Conservation (phyloP, 1,284 basidiomycete species). For the Boletus albobrunnescens region DNA sequence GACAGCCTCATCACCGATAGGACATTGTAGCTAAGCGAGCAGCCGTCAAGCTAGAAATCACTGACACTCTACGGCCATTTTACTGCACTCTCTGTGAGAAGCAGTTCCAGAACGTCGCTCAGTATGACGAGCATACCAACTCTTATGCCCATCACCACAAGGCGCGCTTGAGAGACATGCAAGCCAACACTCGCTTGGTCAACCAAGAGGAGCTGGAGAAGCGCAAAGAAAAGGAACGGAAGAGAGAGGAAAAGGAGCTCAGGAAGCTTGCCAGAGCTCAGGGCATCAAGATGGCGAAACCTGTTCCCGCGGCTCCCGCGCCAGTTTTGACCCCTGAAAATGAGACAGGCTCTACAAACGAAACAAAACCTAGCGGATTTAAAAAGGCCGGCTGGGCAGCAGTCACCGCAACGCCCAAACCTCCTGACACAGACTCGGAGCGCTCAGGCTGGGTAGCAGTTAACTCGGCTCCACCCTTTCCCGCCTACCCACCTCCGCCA, state of each 20-base stretch:
- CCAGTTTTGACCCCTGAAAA: constrained; percentile 23
- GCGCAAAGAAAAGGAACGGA: constrained; percentile 77
- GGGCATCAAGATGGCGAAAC: constrained; percentile 66
- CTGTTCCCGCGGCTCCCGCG: constrained; percentile 25
- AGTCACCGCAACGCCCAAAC: constrained; percentile 28
- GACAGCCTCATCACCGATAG: constrained; percentile 36
- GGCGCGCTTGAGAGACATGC: constrained; percentile 73
- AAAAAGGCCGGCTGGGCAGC: constrained; percentile 62
- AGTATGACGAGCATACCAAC: constrained; percentile 82
- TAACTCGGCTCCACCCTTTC: constrained; percentile 17
- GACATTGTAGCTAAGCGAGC: constrained; percentile 61
- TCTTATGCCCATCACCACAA: constrained; percentile 82
- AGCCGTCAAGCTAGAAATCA: constrained; percentile 64
- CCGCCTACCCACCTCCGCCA: constrained; percentile 22
- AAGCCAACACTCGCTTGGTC: constrained; percentile 56
- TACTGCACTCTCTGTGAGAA: constrained; percentile 80
- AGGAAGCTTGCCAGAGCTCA: constrained; percentile 74
- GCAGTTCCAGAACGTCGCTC: constrained; percentile 76
- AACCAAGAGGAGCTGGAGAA: constrained; percentile 62
- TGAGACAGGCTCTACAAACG: constrained; percentile 25
- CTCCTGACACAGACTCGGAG: constrained; percentile 12
- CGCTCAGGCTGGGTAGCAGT: constrained; percentile 15
- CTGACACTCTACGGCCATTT: constrained; percentile 63
- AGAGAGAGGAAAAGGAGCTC: constrained; percentile 76
- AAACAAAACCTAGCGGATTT: constrained; percentile 41